These are phyloP conservation scores for Cryptococcus maquisensis DNA, from an alignment of 1,284 basidiomycete genomes.

Conservation along the genomic window DNA sequence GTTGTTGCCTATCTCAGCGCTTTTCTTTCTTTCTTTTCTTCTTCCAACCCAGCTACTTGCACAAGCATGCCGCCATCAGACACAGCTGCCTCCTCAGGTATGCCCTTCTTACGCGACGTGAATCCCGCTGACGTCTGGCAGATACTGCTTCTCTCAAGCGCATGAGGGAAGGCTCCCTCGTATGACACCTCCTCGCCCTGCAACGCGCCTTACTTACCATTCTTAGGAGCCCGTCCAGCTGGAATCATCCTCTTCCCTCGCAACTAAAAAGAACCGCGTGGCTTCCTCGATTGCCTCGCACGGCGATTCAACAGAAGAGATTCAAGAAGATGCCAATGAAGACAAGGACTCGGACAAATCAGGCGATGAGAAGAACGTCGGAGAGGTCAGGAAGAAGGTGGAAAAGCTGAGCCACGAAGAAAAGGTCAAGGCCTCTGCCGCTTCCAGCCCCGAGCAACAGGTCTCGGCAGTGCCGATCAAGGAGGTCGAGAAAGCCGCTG, in stretches of 20 bases:
- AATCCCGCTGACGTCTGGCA: not conserved
- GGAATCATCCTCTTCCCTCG: constrained; percentile 9
- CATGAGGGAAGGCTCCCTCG: constrained; percentile 42
- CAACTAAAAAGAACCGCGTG: constrained; percentile 46
- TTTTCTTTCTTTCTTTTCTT: not conserved
- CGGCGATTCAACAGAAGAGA: constrained; percentile 2
- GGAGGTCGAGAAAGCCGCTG: constrained; percentile 18
- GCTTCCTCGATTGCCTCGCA: constrained; percentile 8
- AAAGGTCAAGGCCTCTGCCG: constrained; percentile 5
- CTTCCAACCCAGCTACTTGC: no score
- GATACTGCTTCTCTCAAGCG: constrained; percentile 35
- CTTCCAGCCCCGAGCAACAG: constrained; percentile 1
- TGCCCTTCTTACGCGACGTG: not conserved
- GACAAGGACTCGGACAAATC: constrained; percentile 3
- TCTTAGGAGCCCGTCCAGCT: constrained; percentile 19
- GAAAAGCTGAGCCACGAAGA: constrained; percentile 42
- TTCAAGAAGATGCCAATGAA: constrained; percentile 5
- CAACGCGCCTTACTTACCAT: not conserved
- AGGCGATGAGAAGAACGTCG: constrained; percentile 22
- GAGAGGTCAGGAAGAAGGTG: constrained; percentile 43
- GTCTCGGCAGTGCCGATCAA: not conserved
- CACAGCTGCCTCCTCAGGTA: constrained; percentile 5
- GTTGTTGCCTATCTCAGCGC: not conserved
- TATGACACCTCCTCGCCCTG: constrained; percentile 7
- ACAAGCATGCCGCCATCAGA: no score